These are phyloP conservation scores for Metschnikowia borealis DNA, from an alignment of 805 yeast genomes.

Conservation along the genomic window DNA sequence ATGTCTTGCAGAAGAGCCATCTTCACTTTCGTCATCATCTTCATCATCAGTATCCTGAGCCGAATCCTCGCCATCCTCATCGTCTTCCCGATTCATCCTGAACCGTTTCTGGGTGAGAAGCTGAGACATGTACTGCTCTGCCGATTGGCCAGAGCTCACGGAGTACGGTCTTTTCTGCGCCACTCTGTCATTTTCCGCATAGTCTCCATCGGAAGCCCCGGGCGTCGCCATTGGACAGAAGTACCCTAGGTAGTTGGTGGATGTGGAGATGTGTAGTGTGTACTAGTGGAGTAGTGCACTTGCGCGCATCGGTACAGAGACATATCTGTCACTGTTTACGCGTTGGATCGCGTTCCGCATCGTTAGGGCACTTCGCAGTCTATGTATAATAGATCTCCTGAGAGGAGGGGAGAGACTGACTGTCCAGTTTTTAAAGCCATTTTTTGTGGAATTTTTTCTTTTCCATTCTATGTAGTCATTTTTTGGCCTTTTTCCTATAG, in stretches of 20 bases:
- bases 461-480: no score
- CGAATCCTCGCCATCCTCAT: conserved; percentile 19
- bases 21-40: conserved; percentile 16
- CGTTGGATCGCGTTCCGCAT: no score
- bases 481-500: no score
- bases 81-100: conserved; percentile 12
- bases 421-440: no score
- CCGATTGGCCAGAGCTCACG: conserved; percentile 16
- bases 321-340: no score
- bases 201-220: neutral
- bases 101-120: conserved; percentile 15
- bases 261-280: no score
- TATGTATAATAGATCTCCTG: no score
- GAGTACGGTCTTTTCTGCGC: conserved; percentile 1
- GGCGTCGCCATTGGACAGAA: conserved; percentile 1
- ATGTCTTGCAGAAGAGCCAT: conserved; percentile 4
- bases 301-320: neutral
- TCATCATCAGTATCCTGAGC: conserved; percentile 15
- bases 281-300: no score
- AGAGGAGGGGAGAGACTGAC: no score
- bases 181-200: neutral
- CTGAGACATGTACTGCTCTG: conserved; percentile 19
- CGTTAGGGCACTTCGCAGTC: no score
- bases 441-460: no score
- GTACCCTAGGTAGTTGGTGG: neutral